Conservation (phyloP, 2,329 filamentous ascomycete species). For the Cordyceps militaris region DNA sequence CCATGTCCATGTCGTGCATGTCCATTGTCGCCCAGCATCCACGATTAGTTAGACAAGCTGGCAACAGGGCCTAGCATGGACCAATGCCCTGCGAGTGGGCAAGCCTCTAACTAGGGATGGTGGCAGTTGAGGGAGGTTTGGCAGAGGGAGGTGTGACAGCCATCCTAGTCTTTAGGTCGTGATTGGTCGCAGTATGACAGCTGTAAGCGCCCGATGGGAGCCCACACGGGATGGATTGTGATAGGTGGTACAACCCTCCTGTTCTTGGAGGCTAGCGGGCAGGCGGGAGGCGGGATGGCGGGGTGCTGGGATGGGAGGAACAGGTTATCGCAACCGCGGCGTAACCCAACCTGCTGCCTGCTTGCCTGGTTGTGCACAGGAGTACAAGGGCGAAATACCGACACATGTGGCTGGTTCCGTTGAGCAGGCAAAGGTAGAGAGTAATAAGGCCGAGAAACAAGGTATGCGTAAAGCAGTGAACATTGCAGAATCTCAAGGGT, state of each 20-base stretch:
- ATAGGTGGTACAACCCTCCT: background rate
- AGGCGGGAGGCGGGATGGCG: background rate
- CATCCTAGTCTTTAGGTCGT: background rate
- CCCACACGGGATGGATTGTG: conserved; percentile 2
- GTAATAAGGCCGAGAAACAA: background rate
- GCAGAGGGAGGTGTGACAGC: background rate
- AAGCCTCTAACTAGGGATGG: too few relatives aligned
- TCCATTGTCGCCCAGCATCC: background rate
- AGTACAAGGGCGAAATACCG: background rate
- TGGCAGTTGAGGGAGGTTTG: background rate
- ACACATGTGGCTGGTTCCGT: background rate
- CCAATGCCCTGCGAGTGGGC: too few relatives aligned
- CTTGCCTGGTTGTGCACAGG: background rate
- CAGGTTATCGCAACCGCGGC: background rate
- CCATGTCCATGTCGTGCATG: background rate
- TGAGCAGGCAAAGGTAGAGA: background rate
- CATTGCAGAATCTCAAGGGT: background rate
- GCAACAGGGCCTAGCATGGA: background rate
- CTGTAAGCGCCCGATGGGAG: conserved; percentile 5
- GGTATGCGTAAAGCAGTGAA: background rate
- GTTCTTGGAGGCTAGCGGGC: background rate
- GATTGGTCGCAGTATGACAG: background rate
- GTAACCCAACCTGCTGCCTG: background rate
- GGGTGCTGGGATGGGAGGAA: background rate
- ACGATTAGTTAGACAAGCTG: background rate